These are phyloP conservation scores for Neurospora hispaniola DNA, from an alignment of 495 filamentous ascomycete species.

Conservation along the genomic window DNA sequence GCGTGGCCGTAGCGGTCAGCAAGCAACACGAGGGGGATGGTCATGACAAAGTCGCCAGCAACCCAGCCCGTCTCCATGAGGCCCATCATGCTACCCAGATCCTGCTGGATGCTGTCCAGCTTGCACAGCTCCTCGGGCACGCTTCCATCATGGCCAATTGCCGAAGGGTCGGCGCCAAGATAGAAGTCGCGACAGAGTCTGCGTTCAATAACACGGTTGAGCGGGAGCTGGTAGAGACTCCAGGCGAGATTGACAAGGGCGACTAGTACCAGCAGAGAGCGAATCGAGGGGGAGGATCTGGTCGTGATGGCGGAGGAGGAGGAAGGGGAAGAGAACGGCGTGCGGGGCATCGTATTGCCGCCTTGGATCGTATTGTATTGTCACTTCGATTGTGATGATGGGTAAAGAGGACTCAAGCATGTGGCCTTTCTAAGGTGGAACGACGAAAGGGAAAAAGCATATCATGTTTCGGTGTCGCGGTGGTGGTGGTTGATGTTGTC, in stretches of 20 bases:
- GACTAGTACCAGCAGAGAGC: slow-evolving; percentile 26
- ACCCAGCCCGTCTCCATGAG: slow-evolving; percentile 34
- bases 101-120: slow-evolving; percentile 31
- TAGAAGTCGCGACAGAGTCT: slow-evolving; percentile 39
- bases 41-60: slow-evolving; percentile 37
- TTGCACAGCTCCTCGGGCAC: slow-evolving; percentile 39
- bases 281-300: slow-evolving; percentile 11
- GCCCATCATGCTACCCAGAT: slow-evolving; percentile 34
- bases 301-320: not conserved
- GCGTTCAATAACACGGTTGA: slow-evolving; percentile 37
- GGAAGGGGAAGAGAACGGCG: not conserved
- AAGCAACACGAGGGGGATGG: slow-evolving; percentile 32
- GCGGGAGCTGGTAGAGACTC: slow-evolving; percentile 36
- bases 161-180: slow-evolving; percentile 22
- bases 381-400: not conserved
- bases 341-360: not conserved
- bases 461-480: not conserved
- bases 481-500: not conserved
- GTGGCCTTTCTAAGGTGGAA: not conserved
- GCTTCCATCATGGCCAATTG: slow-evolving; percentile 21
- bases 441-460: not conserved
- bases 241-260: slow-evolving; percentile 33
- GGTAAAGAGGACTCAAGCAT: not conserved
- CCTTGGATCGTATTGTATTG: not conserved
- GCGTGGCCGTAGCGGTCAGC: slow-evolving; percentile 28